A percentile compares a stretch with the other conserved stretches of the same genome.
Evolutionary conservation across 2,329 filamentous ascomycete genomes (phyloP).

Genomic region (Colletotrichum higginsianum): DNA sequence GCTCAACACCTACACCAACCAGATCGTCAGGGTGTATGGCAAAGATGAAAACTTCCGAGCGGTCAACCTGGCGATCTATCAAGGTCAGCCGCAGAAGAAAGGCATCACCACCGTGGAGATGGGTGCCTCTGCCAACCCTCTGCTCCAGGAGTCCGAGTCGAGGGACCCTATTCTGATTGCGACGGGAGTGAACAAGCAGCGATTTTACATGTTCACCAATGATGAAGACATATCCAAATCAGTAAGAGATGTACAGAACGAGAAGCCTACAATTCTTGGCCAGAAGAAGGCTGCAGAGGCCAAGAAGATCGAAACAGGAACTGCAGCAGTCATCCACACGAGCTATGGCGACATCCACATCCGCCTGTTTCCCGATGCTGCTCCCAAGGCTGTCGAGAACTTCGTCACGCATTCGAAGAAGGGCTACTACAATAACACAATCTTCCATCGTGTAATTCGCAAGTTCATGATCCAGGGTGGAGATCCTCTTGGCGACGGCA

Average conservation of each 20-base stretch:
- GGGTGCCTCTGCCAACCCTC: slow-evolving; percentile 94
- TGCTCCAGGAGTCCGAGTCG: slow-evolving; percentile 91
- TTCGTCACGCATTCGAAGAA: slow-evolving; percentile 92
- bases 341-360: slow-evolving; percentile 95
- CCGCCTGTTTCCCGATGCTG: slow-evolving; percentile 91
- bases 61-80: slow-evolving; percentile 88
- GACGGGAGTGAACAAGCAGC: slow-evolving; percentile 87
- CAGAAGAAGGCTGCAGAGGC: slow-evolving; percentile 69
- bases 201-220: slow-evolving; percentile 99
- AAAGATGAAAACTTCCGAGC: slow-evolving; percentile 90
- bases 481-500: slow-evolving; percentile 89
- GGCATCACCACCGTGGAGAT: slow-evolving; percentile 94
- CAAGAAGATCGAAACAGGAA: slow-evolving; percentile 81
- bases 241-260: slow-evolving; percentile 92
- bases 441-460: slow-evolving; percentile 96
- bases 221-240: slow-evolving; percentile 87
- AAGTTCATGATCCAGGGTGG: slow-evolving; percentile 98
- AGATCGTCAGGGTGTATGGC: slow-evolving; percentile 90
- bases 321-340: slow-evolving; percentile 89
- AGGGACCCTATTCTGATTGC: slow-evolving; percentile 90
- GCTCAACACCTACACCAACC: slow-evolving; percentile 95
- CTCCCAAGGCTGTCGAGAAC: slow-evolving; percentile 96
- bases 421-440: slow-evolving; percentile 97
- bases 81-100: slow-evolving; percentile 96
- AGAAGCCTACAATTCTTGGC: slow-evolving; percentile 82